Percentiles rank a stretch among this genome's conserved stretches.
phyloP scores from a whole-genome alignment of 2,329 filamentous ascomycete genomes.

The Ophiostoma fasciatum region DNA sequence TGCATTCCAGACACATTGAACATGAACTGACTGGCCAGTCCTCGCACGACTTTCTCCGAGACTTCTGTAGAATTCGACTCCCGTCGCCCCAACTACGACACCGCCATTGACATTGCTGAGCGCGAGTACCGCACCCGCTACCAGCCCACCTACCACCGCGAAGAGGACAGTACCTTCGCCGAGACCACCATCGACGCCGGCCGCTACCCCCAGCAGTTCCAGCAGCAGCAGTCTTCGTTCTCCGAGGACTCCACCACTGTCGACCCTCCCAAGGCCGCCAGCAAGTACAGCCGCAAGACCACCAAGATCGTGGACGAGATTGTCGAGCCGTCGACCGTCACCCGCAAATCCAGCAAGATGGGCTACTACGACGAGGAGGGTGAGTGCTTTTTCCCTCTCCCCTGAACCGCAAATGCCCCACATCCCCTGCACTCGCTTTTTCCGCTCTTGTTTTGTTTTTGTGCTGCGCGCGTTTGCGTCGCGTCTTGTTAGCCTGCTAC shows the following conservation, averaged over 20 bases:
- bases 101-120: conserved; percentile 48
- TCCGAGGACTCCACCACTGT: conserved; percentile 43
- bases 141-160: conserved; percentile 31
- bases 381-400: conserved; percentile 21
- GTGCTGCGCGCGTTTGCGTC: background rate
- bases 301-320: conserved; percentile 50
- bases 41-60: conserved; percentile 37
- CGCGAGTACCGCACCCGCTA: conserved; percentile 49
- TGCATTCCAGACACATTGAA: background rate
- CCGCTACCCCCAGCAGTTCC: conserved; percentile 13
- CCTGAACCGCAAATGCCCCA: no score
- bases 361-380: conserved; percentile 51
- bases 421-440: background rate
- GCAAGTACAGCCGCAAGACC: conserved; percentile 37
- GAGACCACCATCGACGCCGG: conserved; percentile 23
- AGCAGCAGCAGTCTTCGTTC: conserved; percentile 27
- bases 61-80: conserved; percentile 51
- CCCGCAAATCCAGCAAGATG: conserved; percentile 42
- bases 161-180: conserved; percentile 20
- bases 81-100: conserved; percentile 31
- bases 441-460: background rate
- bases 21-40: no score
- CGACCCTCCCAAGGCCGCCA: conserved; percentile 24
- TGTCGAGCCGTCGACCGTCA: conserved; percentile 31
- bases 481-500: background rate